Conservation (phyloP, 164 flowering plant species). For the Amborella trichopoda region DNA sequence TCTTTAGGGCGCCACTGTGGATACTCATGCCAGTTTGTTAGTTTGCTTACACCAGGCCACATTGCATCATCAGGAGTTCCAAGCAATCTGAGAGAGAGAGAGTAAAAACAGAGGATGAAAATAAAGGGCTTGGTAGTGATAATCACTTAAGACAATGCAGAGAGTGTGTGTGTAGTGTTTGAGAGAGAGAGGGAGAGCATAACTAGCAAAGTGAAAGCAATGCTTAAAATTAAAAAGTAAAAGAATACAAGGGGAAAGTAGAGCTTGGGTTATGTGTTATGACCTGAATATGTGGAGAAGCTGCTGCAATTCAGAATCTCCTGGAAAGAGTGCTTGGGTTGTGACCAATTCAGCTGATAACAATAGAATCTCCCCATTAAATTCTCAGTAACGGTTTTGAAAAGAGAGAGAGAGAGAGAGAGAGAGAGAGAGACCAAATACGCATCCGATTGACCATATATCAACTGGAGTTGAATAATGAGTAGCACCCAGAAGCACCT, state of each 20-base stretch:
- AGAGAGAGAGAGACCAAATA: conserved; percentile 37
- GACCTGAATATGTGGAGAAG: conserved; percentile 76
- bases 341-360: conserved; percentile 54
- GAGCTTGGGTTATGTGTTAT: no score
- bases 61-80: conserved; percentile 67
- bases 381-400: not conserved
- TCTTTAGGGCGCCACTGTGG: conserved; percentile 72
- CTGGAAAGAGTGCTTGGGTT: conserved; percentile 54
- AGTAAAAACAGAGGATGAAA: no score
- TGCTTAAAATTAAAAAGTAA: not conserved
- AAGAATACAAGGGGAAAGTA: not conserved
- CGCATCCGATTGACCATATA: conserved; percentile 77
- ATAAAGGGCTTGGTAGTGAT: no score
- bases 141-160: no score
- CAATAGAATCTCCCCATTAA: not conserved
- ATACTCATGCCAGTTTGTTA: conserved; percentile 62
- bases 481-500: conserved; percentile 1
- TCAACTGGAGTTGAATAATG: conserved; percentile 43
- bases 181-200: not conserved
- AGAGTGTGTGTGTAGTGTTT: not conserved
- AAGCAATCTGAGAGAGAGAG: conserved; percentile 33
- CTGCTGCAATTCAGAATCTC: conserved; percentile 76
- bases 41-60: conserved; percentile 68
- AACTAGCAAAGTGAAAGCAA: not conserved
- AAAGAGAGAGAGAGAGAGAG: not conserved